Conservation (phyloP, 106 monocot genomes). For the Apostasia ramifera region DNA sequence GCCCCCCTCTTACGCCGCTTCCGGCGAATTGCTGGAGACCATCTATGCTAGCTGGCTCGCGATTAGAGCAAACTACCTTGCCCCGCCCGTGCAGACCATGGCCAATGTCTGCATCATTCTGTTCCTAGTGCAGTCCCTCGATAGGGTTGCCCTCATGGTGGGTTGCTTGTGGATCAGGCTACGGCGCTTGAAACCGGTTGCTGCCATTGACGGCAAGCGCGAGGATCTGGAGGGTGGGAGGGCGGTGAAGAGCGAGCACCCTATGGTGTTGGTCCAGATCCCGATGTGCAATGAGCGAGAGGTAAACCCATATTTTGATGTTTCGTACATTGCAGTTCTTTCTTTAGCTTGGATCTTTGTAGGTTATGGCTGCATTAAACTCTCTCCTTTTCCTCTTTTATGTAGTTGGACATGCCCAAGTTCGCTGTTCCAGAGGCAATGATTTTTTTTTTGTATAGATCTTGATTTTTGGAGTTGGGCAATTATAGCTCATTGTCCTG, state of each 20-base stretch:
- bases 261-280: slow-evolving; percentile 68
- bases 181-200: slow-evolving; percentile 12
- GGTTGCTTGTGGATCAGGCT: slow-evolving; percentile 51
- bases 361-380: too few relatives aligned
- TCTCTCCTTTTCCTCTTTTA: too few relatives aligned
- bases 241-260: slow-evolving; percentile 15
- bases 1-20: slow-evolving; percentile 1
- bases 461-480: too few relatives aligned
- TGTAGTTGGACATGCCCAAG: too few relatives aligned
- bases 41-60: slow-evolving; percentile 51
- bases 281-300: slow-evolving; percentile 74
- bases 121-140: slow-evolving; percentile 52
- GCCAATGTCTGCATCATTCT: slow-evolving; percentile 47
- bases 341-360: too few relatives aligned
- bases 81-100: slow-evolving; percentile 47
- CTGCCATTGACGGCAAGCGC: slow-evolving; percentile 7
- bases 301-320: slow-evolving; percentile 29
- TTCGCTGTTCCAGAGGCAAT: too few relatives aligned
- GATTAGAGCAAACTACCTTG: slow-evolving; percentile 38
- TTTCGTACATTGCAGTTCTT: background rate
- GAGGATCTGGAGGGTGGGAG: slow-evolving; percentile 30
- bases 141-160: slow-evolving; percentile 40
- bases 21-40: slow-evolving; percentile 9
- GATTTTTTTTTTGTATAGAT: too few relatives aligned
- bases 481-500: too few relatives aligned